phyloP scores from a whole-genome alignment of 441 rosid species.

The Pelargonium australe region DNA sequence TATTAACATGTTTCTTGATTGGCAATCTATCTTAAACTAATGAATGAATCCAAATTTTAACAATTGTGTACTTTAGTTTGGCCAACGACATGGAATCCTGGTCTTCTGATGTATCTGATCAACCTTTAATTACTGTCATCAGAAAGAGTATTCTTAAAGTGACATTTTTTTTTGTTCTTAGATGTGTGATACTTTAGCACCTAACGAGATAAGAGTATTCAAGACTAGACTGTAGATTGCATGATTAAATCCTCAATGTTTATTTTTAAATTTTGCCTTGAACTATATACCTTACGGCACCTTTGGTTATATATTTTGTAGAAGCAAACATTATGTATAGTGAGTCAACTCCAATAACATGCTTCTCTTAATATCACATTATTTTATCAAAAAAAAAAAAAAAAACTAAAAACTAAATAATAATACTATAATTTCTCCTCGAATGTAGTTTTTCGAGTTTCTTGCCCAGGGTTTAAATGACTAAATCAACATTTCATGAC shows the following conservation, averaged over 20 bases:
- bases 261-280: no score
- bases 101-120: no score
- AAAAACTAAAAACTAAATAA: no score
- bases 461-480: not conserved
- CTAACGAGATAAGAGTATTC: not conserved
- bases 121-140: not conserved
- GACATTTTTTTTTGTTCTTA: not conserved
- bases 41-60: no score
- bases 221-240: not conserved
- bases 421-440: not conserved
- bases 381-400: not conserved
- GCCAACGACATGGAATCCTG: no score
- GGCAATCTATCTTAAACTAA: no score
- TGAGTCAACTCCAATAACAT: not conserved
- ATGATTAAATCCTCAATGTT: not conserved
- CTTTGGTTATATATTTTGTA: no score
- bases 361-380: not conserved
- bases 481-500: conserved; percentile 18
- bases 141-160: not conserved
- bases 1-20: no score
- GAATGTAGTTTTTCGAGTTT: not conserved
- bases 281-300: no score
- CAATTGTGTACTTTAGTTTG: no score
- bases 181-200: not conserved
- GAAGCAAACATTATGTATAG: not conserved